These are phyloP conservation scores for Mariannaea elegans DNA, from an alignment of 2,329 filamentous ascomycete species.

Conservation along the genomic window DNA sequence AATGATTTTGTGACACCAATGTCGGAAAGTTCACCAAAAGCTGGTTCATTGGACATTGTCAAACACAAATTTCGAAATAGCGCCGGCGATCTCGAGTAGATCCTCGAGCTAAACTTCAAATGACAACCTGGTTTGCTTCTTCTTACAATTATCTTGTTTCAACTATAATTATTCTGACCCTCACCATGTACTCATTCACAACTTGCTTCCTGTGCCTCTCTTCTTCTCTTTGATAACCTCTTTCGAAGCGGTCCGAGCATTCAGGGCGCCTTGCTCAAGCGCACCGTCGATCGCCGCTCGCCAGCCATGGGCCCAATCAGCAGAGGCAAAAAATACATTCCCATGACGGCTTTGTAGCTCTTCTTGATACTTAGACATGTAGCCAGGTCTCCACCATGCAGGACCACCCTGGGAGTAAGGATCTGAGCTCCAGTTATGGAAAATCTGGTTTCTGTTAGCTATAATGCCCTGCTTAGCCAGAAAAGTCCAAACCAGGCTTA, in stretches of 20 bases:
- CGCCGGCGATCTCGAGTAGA: no score
- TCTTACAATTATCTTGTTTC: no score
- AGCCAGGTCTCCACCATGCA: conserved; percentile 32
- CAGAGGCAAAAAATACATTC: conserved; percentile 37
- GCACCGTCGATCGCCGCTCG: conserved; percentile 42
- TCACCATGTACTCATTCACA: neutral
- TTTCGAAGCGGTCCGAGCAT: conserved; percentile 11
- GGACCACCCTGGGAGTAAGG: conserved; percentile 33
- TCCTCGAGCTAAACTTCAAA: no score
- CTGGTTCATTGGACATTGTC: no score
- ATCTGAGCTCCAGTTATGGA: conserved; percentile 40
- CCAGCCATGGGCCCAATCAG: conserved; percentile 43
- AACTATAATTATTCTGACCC: no score
- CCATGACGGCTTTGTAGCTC: conserved; percentile 39
- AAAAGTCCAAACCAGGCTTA: neutral
- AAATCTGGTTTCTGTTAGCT: neutral
- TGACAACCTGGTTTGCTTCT: no score
- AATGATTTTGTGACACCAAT: no score
- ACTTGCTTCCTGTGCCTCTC: conserved; percentile 3
- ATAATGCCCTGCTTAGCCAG: neutral
- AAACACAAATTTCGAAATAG: no score
- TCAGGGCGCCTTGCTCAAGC: conserved; percentile 30
- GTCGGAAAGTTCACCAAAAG: no score
- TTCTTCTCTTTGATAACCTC: conserved; percentile 3
- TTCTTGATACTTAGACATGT: conserved; percentile 38